These are phyloP conservation scores for Mycena latifolia DNA, from an alignment of 768 basidiomycete genomes.

Conservation along the genomic window DNA sequence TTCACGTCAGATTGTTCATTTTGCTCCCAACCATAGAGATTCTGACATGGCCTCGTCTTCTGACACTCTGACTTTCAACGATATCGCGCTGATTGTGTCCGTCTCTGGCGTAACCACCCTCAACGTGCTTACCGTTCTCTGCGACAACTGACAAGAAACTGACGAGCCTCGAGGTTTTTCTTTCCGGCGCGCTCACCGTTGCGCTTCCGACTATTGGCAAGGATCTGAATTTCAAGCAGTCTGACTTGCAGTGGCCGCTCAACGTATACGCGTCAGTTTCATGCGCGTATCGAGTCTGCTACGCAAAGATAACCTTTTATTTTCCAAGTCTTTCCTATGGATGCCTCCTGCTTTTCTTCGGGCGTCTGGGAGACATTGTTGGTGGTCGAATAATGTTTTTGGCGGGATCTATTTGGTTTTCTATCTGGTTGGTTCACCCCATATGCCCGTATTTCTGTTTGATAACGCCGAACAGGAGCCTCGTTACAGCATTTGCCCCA, in stretches of 20 bases:
- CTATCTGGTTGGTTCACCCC: conserved; percentile 40
- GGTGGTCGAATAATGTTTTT: conserved; percentile 45
- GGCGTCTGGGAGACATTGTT: conserved; percentile 41
- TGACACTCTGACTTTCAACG: conserved; percentile 23
- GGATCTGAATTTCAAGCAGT: conserved; percentile 40
- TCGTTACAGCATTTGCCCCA: conserved; percentile 45
- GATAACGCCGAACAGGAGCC: conserved; percentile 37
- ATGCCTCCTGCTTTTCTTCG: conserved; percentile 41
- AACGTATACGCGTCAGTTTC: conserved; percentile 41
- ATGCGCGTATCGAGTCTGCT: too few relatives aligned
- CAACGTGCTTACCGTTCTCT: conserved; percentile 32
- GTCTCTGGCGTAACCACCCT: conserved; percentile 43
- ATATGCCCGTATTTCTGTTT: background rate
- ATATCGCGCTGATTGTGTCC: conserved; percentile 36
- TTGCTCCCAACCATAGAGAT: background rate
- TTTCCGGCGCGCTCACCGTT: conserved; percentile 41
- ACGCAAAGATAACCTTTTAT: too few relatives aligned
- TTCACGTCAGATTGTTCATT: too few relatives aligned
- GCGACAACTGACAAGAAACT: background rate
- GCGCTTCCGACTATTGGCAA: conserved; percentile 44
- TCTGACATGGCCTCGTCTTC: conserved; percentile 4
- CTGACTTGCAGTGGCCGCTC: conserved; percentile 42
- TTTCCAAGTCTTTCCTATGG: conserved; percentile 39
- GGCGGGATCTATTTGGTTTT: conserved; percentile 46
- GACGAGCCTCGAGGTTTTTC: conserved; percentile 34